These are phyloP conservation scores for Colletotrichum phormii DNA, from an alignment of 2,329 filamentous ascomycete species.

Conservation along the genomic window DNA sequence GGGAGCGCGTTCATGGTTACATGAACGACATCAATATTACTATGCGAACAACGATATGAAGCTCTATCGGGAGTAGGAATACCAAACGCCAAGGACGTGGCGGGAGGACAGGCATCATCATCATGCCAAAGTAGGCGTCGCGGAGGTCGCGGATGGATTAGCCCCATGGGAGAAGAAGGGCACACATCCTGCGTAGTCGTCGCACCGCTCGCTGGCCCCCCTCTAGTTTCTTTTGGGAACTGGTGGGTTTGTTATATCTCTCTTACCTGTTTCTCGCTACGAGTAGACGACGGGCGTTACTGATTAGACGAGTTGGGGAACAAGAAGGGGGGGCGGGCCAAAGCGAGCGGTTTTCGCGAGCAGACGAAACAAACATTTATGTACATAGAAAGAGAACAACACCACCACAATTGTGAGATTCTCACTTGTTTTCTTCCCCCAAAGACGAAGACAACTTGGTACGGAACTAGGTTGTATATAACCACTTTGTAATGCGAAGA, in stretches of 20 bases:
- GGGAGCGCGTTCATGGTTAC: not conserved
- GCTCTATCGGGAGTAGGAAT: not conserved
- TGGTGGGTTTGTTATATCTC: too few relatives aligned
- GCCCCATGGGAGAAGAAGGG: not conserved
- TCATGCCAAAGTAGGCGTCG: not conserved
- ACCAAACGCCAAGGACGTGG: not conserved
- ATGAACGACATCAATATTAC: not conserved
- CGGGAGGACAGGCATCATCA: not conserved
- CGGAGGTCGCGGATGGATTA: constrained; percentile 15
- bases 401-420: constrained; percentile 8
- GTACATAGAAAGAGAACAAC: constrained; percentile 28
- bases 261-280: not conserved
- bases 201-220: constrained; percentile 21
- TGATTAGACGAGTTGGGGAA: not conserved
- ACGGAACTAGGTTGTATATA: constrained; percentile 31
- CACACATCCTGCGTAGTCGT: constrained; percentile 21
- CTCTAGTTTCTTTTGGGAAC: not conserved
- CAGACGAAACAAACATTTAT: constrained; percentile 18
- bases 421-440: constrained; percentile 7
- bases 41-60: not conserved
- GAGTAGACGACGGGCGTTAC: not conserved
- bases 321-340: not conserved
- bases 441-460: not conserved
- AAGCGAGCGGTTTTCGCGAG: constrained; percentile 20
- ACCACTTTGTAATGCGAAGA: constrained; percentile 36